These are phyloP conservation scores for Lecanicillium sp. DNA, from an alignment of 2,329 filamentous ascomycete species.

Conservation along the genomic window DNA sequence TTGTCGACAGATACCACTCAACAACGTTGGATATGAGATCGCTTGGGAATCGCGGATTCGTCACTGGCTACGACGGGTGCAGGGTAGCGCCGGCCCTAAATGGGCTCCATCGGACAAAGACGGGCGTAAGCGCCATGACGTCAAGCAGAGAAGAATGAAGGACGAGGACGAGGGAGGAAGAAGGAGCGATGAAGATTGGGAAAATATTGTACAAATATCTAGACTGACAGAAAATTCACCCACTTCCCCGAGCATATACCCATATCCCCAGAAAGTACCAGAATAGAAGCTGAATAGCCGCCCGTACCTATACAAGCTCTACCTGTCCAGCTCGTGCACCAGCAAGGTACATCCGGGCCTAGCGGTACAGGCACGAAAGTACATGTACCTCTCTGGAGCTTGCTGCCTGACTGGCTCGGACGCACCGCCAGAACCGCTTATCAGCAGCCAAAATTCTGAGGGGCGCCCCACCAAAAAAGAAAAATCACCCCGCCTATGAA, in stretches of 20 bases:
- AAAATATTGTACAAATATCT: neutral
- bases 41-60: constrained; percentile 3
- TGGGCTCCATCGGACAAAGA: neutral
- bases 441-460: constrained; percentile 23
- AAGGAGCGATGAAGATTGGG: too few species aligned
- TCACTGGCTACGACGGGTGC: neutral
- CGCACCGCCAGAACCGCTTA: constrained; percentile 9
- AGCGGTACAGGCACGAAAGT: too few species aligned
- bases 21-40: too few species aligned
- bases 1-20: too few species aligned
- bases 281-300: too few species aligned
- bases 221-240: neutral
- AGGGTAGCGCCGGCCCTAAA: neutral
- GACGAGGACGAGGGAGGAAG: neutral
- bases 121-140: constrained; percentile 6
- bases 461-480: constrained; percentile 32
- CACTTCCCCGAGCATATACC: too few species aligned
- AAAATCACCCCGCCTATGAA: constrained; percentile 35
- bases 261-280: too few species aligned
- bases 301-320: neutral
- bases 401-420: constrained; percentile 12
- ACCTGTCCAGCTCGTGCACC: neutral
- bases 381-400: neutral
- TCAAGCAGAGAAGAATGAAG: neutral
- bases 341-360: neutral